Evolutionary conservation across 2,329 filamentous ascomycete species (phyloP), one percentile per base, ranked within the genome.

Genomic region (Xylariaceae sp.): DNA sequence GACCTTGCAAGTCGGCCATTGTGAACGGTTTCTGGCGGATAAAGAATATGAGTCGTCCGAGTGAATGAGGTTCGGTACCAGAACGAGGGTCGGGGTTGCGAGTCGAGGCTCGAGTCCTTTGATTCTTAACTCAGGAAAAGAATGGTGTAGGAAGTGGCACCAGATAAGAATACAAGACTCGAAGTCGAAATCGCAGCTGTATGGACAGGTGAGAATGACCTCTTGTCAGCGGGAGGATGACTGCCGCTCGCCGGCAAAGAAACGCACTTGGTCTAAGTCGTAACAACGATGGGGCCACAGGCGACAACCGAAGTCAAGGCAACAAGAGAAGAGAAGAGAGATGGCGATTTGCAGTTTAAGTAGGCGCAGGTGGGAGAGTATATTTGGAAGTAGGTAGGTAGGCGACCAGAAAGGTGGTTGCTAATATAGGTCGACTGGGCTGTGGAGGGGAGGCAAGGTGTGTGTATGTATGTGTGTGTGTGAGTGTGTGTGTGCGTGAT

Each of bases 1-100:
- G 70, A 67, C 71, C 71, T 59, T 72, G 70, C 64, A 73, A 61
- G 57, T 73, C 71, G 66, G 67, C 65, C 71, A 73, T 73, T 45
- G 49, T 66, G 64, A 17, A 34, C 0, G 47, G 15, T 15, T 52
- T 17, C 51, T 44, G 2, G 47, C 3, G 23, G 41, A 15, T 30
- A 30, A 30, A 30, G 23, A 30, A 30, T 30, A 30, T 18, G 51
- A 13, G 7, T 51, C 35, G 34, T 55, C 37, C 18, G 39, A 11
- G 10, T 15, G 8, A 39, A 2, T 51, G 34, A 11, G 41, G 15
- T 35, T 6, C 23, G 2, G n/a, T 50, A 51, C 30, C 4, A 34
- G 51, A 39, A 39, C 7, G 48, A 10, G 15, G 37, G 51, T 4
- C 7, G 13, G 13, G 39, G 4, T 37, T 49, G 11, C 30, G 51